Base-by-base conservation (phyloP, 139 green algal genomes). In the Chlamydomonas incerta region DNA sequence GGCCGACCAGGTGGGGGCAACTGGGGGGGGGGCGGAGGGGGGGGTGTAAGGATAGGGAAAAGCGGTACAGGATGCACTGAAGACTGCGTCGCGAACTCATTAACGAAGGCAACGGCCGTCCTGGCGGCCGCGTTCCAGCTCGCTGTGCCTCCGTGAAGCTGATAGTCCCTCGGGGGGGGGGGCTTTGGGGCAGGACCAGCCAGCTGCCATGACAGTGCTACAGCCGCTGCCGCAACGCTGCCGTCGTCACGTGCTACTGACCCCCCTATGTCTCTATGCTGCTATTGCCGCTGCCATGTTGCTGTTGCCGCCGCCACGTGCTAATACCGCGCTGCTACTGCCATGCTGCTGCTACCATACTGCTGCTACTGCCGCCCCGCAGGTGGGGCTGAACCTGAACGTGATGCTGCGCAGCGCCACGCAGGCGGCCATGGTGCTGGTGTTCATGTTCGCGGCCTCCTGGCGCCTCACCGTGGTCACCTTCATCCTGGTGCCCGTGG, bases 381-480 rank as follows among this genome's bases (percentile, higher is more conserved):
- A 89, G 85, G 82, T 93, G 20, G 93, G 77, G 65, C 83, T 98
- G 34, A 97, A 98, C 90, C 82, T 97, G 26, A 98, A 97, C 87
- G 91, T 98, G 24, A 83, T 95, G 60, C 73, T 97, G 77, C 90
- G 95, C 26, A 83, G 70, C 60, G 46, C 67, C 13, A 90, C 89
- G 17, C 91, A 96, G 87, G 93, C 92, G 11, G 88, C 88, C 28
- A 90, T 97, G 77, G 93, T 97, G 69, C 87, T 98, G 63, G 89
- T 85, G 0, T 98, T 98, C 88, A 98, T 98, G 96, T 95, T 98
- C 69, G 47, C 63, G 0, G 92, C 95, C 46, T 92, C 74, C 60
- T 98, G 95, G 95, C 77, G 85, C 18, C 85, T 89, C 62, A 89
- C 85, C 18, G 79, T 89, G 10, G 80, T 98, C 18, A 96, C 95